Base-by-base conservation (phyloP, 202 grass and related monocot genomes). In the Bolboschoenoplectus hybrid region DNA sequence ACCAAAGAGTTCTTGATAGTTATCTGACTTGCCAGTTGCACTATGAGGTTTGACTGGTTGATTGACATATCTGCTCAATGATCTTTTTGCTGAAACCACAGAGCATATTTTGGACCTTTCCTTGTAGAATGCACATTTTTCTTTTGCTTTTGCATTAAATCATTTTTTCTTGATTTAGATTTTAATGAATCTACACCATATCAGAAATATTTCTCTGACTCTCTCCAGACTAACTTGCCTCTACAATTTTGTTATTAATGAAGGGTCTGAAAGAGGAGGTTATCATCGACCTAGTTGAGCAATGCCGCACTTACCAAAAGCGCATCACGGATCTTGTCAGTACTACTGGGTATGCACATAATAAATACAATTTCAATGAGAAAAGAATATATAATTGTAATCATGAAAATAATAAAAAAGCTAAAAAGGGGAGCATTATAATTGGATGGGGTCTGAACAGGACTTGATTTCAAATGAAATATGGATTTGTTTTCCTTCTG, bases 201-300 rank as follows among this genome's bases (percentile, higher is more conserved):
- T 65, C 16, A 40, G 57, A 53, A 40, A 60, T 16, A 40, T 58
- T 39, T 79, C 51, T 58, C 51, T 58, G 13, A 79, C n/a, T 17
- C 51, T 72, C 43, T n/a, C 3, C 35, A 40, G 14, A 58, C 14
- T 79, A 40, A 58, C 39, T 56, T 36, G 55, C 32, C 63, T 70
- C 20, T 20, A 62, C 58, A 80, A 67, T 75, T 91, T 34, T 52
- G 2, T 84, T 87, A 71, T 45, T 89, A 55, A 46, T 88, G 44
- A 87, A 99, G 97, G 97, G 80, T 76, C 84, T 99, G 52, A 93
- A 91, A 82, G 92, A 97, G 89, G 97, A 99, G 85, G 80, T 99
- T 50, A 90, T 99, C 69, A 82, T 97, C 56, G 97, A 99, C 73
- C 92, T 99, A 91, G 90, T 97, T 85, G 97, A 93, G 43, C 92